Evolutionary conservation across 2,329 filamentous ascomycete genomes (phyloP).

Genomic region (Cryphonectria japonica): DNA sequence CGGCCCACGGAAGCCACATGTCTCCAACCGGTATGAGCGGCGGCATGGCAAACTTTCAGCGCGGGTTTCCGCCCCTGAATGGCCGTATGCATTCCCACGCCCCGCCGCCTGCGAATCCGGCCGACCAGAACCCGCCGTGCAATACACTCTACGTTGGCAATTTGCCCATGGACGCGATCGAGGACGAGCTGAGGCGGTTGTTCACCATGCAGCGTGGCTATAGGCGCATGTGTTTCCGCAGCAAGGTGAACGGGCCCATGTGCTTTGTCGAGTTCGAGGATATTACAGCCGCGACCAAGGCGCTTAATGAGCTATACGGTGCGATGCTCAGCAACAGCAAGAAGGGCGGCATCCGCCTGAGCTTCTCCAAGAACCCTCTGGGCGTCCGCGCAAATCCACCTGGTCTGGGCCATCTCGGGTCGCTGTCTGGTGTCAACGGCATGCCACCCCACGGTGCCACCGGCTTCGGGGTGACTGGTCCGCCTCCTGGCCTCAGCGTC

Average conservation of each 20-base stretch:
- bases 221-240: slow-evolving; percentile 91
- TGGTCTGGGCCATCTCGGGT: slow-evolving; percentile 43
- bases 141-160: slow-evolving; percentile 99
- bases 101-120: slow-evolving; percentile 81
- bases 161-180: slow-evolving; percentile 85
- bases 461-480: slow-evolving; percentile 71
- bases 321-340: slow-evolving; percentile 85
- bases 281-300: slow-evolving; percentile 87
- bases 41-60: slow-evolving; percentile 23
- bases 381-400: slow-evolving; percentile 82
- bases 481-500: slow-evolving; percentile 78
- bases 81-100: slow-evolving; percentile 11
- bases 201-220: slow-evolving; percentile 95
- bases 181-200: slow-evolving; percentile 91
- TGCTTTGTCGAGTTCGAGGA: slow-evolving; percentile 99
- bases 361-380: slow-evolving; percentile 96
- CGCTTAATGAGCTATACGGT: slow-evolving; percentile 87
- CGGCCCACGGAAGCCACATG: slow-evolving; percentile 52
- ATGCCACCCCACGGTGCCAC: slow-evolving; percentile 57
- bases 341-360: slow-evolving; percentile 92
- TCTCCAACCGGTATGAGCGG: slow-evolving; percentile 58
- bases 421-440: slow-evolving; percentile 61
- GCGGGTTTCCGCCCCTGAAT: slow-evolving; percentile 6
- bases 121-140: slow-evolving; percentile 95
- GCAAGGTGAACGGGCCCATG: slow-evolving; percentile 95